phyloP scores from a whole-genome alignment of 768 basidiomycete species.

The Neoboletus brunneissimus region DNA sequence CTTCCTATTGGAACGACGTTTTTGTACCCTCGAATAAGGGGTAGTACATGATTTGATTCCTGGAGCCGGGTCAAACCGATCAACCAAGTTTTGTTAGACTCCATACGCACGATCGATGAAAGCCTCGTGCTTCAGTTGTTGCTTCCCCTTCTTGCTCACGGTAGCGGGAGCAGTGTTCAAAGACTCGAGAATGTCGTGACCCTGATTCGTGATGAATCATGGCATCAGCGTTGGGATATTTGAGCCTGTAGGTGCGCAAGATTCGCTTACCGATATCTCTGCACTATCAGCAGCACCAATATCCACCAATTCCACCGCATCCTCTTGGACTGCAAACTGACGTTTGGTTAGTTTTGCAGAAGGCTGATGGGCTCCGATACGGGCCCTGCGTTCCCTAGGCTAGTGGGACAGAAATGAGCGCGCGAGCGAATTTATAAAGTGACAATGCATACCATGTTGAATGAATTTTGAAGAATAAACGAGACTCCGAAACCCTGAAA shows the following conservation, averaged over 20 bases:
- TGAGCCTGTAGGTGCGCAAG: background rate
- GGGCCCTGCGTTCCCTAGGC: constrained; percentile 39
- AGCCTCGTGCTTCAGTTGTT: constrained; percentile 59
- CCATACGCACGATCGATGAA: constrained; percentile 58
- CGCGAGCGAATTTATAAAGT: background rate
- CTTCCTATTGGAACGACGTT: constrained; percentile 66
- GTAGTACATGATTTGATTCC: constrained; percentile 48
- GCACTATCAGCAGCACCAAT: constrained; percentile 35
- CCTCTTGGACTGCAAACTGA: constrained; percentile 48
- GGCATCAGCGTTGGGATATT: background rate
- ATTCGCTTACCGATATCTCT: constrained; percentile 40
- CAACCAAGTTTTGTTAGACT: background rate
- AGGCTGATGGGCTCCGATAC: constrained; percentile 46
- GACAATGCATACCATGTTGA: constrained; percentile 21
- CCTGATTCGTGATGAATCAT: constrained; percentile 30
- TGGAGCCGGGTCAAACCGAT: constrained; percentile 19
- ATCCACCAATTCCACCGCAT: constrained; percentile 46
- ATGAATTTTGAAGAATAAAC: background rate
- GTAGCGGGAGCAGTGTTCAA: constrained; percentile 27
- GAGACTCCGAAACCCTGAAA: background rate
- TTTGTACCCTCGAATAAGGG: constrained; percentile 72
- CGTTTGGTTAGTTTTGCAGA: constrained; percentile 51
- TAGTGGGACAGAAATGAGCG: constrained; percentile 23
- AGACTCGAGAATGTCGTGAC: constrained; percentile 42
- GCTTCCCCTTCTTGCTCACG: constrained; percentile 66